Evolutionary conservation across 345 rosid genomes (phyloP).

Genomic region (Raphanus raphanistrum): DNA sequence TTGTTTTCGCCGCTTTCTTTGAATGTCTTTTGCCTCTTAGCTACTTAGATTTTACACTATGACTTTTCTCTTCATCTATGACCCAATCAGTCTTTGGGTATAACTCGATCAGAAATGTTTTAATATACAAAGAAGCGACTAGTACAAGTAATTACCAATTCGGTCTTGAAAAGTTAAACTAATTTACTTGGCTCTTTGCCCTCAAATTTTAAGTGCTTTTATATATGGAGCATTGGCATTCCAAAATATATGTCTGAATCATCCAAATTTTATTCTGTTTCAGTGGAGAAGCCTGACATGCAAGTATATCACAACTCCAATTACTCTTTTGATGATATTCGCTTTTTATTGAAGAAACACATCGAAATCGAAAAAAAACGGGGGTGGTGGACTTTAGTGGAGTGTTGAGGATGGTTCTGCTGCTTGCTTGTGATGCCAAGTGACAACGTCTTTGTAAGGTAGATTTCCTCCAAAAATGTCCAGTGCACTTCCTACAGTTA

Average conservation of each 20-base stretch:
- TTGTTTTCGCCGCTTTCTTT: slow-evolving; percentile 1
- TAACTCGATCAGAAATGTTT: background rate
- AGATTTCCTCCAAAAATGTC: slow-evolving; percentile 87
- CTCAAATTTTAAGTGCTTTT: too few relatives aligned
- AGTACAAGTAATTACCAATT: background rate
- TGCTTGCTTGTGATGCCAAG: slow-evolving; percentile 61
- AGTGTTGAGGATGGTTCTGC: background rate
- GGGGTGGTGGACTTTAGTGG: background rate
- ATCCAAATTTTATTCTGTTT: too few relatives aligned
- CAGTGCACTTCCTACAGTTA: slow-evolving; percentile 86
- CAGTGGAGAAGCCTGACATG: background rate
- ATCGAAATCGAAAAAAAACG: background rate
- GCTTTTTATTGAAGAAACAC: background rate
- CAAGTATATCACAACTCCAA: background rate
- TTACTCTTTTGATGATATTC: background rate
- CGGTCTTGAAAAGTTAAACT: background rate
- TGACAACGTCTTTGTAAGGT: slow-evolving; percentile 60
- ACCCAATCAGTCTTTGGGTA: background rate
- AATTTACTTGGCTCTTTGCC: background rate
- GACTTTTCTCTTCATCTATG: background rate
- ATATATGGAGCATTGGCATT: too few relatives aligned
- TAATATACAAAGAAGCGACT: background rate
- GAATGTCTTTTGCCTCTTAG: background rate
- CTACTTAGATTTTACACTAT: background rate
- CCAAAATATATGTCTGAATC: too few relatives aligned